Evolutionary conservation across 371 early-diverging fungal genomes (phyloP).

Genomic region (Apophysomyces trapeziformis): DNA sequence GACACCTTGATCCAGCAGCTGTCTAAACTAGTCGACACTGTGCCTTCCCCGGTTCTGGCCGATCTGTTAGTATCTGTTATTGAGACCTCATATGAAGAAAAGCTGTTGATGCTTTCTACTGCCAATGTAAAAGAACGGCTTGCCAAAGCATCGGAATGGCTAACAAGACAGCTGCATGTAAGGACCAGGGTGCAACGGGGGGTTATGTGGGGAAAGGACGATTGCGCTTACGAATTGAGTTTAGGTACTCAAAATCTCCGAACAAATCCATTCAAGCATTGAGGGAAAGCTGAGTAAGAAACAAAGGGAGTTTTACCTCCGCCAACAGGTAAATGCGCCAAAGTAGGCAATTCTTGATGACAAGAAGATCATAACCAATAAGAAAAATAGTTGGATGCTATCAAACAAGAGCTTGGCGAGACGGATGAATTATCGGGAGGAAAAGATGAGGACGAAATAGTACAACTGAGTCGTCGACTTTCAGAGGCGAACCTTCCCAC

Average conservation of each 20-base stretch:
- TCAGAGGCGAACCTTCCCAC: slow-evolving; percentile 65
- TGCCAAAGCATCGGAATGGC: slow-evolving; percentile 53
- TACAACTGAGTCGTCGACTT: slow-evolving; percentile 56
- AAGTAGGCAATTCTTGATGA: neutral
- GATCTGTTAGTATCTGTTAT: slow-evolving; percentile 76
- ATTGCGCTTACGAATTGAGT: slow-evolving; percentile 7
- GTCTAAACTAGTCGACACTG: slow-evolving; percentile 64
- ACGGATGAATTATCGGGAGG: slow-evolving; percentile 15
- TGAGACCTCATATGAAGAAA: slow-evolving; percentile 73
- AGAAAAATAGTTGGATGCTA: slow-evolving; percentile 53
- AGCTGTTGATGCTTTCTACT: slow-evolving; percentile 63
- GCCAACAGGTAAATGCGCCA: slow-evolving; percentile 65
- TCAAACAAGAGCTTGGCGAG: slow-evolving; percentile 75
- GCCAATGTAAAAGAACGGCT: slow-evolving; percentile 63
- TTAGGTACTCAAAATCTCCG: slow-evolving; percentile 73
- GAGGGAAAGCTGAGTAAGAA: slow-evolving; percentile 76
- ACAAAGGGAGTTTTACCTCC: slow-evolving; percentile 80
- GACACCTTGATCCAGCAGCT: slow-evolving; percentile 66
- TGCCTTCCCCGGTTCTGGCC: slow-evolving; percentile 63
- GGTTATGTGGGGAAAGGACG: neutral
- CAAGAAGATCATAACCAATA: neutral
- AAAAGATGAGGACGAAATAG: slow-evolving; percentile 65
- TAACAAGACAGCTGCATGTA: slow-evolving; percentile 76
- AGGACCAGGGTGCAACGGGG: neutral
- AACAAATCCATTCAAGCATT: slow-evolving; percentile 73